Evolutionary conservation across 202 grass and related monocot species (phyloP), one percentile per base, ranked within the genome.

Genomic region (Saccharum hybrid): DNA sequence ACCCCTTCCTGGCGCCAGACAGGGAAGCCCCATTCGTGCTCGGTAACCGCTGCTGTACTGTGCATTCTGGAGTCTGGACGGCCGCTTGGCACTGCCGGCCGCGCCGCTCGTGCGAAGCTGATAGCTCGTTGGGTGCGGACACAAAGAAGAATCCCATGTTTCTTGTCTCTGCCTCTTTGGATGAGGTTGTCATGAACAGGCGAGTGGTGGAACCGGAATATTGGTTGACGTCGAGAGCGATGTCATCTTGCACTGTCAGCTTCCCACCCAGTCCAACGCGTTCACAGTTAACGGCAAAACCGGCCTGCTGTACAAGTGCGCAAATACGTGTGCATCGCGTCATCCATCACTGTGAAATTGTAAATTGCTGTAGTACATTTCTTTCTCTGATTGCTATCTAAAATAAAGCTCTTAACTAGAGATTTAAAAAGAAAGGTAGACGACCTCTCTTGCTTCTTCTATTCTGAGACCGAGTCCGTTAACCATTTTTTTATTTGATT

Each of bases 241-340:
- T n/a, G n/a, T n/a, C n/a, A n/a, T n/a, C n/a, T n/a, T n/a, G n/a
- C n/a, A n/a, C n/a, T n/a, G n/a, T n/a, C n/a, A n/a, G n/a, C n/a
- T 85, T 9, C 88, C 92, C 4, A 42, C n/a, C 6, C 56, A 66
- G 38, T 92, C 93, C 26, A 88, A 96, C 72, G 94, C 91, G 23
- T 93, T 89, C 69, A 96, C 86, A 23, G 15, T 97, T 12, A 97
- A 93, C 88, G 94, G 94, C 40, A 74, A 84, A 5, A 88, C 94
- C 4, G 94, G 94, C 70, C 22, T 90, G 51, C 90, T 85, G 1
- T 93, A 93, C 67, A 28, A 78, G 56, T 87, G 83, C 81, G 88
- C 83, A 8, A 89, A 83, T 86, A 78, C 41, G 88, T 86, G 26
- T 39, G 9, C 15, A 39, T 68, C 21, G 19, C 64, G 22, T 73